Evolutionary conservation across 2,329 filamentous ascomycete species (phyloP).

Genomic region (Incumbomyces lentus): DNA sequence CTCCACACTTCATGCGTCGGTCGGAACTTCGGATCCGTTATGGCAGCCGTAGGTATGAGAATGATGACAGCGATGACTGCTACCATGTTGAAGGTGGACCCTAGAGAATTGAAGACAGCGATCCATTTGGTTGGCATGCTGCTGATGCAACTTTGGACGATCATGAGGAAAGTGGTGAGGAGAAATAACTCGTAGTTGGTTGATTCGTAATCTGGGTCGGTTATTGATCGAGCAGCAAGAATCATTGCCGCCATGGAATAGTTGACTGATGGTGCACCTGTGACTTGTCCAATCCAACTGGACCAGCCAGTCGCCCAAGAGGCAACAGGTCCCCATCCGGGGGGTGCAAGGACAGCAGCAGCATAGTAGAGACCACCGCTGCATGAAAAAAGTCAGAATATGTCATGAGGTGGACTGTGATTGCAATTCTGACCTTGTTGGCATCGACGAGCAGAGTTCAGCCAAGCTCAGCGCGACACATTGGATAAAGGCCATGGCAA

Average conservation of each 20-base stretch:
- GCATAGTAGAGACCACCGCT: constrained; percentile 64
- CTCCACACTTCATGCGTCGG: constrained; percentile 53
- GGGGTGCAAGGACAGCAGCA: constrained; percentile 57
- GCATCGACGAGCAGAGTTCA: constrained; percentile 63
- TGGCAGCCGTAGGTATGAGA: constrained; percentile 53
- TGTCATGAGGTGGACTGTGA: no score
- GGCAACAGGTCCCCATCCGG: constrained; percentile 55
- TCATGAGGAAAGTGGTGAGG: constrained; percentile 55
- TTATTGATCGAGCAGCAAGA: constrained; percentile 58
- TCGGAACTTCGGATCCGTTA: constrained; percentile 47
- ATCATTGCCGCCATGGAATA: constrained; percentile 61
- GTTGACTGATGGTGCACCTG: constrained; percentile 55
- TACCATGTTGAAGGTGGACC: constrained; percentile 61
- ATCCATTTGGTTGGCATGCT: constrained; percentile 63
- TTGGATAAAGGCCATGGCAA: constrained; percentile 63
- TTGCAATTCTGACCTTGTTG: constrained; percentile 35
- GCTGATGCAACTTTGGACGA: constrained; percentile 56
- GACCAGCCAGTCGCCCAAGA: constrained; percentile 62
- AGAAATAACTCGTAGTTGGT: constrained; percentile 58
- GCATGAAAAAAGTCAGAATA: no score
- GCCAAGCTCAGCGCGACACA: constrained; percentile 52
- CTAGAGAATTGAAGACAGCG: constrained; percentile 58
- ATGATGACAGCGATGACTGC: constrained; percentile 57
- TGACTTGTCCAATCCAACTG: constrained; percentile 60
- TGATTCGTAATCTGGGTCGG: constrained; percentile 54